These are phyloP conservation scores for Physcomitrium patens DNA, from an alignment of 225 moss, liverwort and hornwort genomes.

Conservation along the genomic window DNA sequence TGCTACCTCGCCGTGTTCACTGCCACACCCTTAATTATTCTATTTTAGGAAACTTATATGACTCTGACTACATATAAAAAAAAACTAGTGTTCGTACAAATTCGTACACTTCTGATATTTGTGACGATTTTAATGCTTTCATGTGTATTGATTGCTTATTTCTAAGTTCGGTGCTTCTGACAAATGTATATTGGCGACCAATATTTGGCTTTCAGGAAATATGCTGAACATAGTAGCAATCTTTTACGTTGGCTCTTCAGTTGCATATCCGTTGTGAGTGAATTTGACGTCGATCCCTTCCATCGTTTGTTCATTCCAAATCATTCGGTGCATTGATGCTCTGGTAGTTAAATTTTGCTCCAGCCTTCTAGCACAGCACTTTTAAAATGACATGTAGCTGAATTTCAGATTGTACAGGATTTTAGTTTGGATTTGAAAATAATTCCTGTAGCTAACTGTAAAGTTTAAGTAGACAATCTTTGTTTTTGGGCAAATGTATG, in stretches of 20 bases:
- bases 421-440: not conserved
- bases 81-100: not conserved
- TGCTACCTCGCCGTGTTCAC: not conserved
- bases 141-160: not conserved
- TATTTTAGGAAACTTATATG: not conserved
- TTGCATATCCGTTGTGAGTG: slow-evolving; percentile 77
- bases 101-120: not conserved
- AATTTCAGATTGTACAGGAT: slow-evolving; percentile 17
- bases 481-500: not conserved
- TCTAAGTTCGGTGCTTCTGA: not conserved
- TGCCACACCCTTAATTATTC: not conserved
- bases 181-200: not conserved
- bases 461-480: not conserved
- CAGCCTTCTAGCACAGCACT: not conserved
- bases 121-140: not conserved
- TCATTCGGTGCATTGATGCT: not conserved
- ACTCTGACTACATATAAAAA: not conserved
- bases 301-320: not conserved
- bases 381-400: not conserved
- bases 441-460: not conserved
- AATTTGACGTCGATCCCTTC: not conserved
- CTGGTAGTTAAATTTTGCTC: not conserved
- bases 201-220: slow-evolving; percentile 53
- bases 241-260: slow-evolving; percentile 57
- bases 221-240: slow-evolving; percentile 65